Base-by-base conservation (phyloP, 129 eudicot species). In the Ambrosia trifida region DNA sequence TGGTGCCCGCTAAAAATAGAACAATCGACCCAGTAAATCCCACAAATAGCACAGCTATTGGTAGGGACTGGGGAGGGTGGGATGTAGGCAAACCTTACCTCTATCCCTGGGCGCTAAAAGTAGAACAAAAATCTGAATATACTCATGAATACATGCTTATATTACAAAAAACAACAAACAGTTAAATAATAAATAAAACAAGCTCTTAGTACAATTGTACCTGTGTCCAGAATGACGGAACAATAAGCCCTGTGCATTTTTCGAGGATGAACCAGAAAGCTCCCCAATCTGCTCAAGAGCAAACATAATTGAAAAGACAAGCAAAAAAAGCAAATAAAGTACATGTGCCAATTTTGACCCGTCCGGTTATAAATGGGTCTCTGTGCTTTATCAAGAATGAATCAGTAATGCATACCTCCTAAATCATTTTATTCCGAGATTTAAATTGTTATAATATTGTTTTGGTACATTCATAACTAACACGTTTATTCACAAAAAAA, bases 181-280 rank as follows among this genome's bases (percentile, higher is more conserved):
- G 36, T 14, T 38, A 44, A 4, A 3, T 33, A 38, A n/a, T n/a
- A 12, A 36, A 47, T 8, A 59, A 20, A 11, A 68, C 7, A 6
- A 32, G 60, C 49, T 44, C 6, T 30, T 6, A n/a, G n/a, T n/a
- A n/a, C n/a, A n/a, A n/a, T n/a, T 19, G 19, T 78, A 93, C 96
- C 96, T 89, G 82, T 93, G 96, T 30, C 98, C 98, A 64, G 95
- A 88, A 78, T 93, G 96, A 31, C 85, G 83, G 52, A 93, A 93
- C 66, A 93, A 80, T 72, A 93, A 80, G 56, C 95, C 96, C 36
- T 83, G 70, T 4, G 91, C 56, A 54, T 7, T 7, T 75, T 69
- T 69, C 11, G 81, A 61, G 18, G 76, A 11, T 49, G 76, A 35
- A 35, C 65, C 64, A 49, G 76, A 68, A 49, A 9, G 40, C 51